Percentiles rank a stretch among this genome's conserved stretches.
phyloP scores from a whole-genome alignment of 2,329 filamentous ascomycete species.

The Zymoseptoria passerinii region DNA sequence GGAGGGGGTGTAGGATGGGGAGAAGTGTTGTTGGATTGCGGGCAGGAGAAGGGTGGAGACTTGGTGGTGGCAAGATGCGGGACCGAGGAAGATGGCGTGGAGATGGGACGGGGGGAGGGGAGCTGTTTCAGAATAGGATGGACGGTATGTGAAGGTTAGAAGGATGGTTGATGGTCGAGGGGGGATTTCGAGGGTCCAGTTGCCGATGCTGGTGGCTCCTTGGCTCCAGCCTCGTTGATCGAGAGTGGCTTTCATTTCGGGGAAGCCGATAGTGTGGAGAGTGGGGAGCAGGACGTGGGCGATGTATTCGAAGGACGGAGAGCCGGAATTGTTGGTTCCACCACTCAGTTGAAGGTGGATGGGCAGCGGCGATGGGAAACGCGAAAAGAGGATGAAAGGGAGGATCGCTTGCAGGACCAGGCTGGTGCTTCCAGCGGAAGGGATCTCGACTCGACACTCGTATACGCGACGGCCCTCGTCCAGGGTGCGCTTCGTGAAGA shows the following conservation, averaged over 20 bases:
- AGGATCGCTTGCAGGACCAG: constrained; percentile 53
- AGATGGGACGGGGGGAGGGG: constrained; percentile 10
- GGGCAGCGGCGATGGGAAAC: constrained; percentile 11
- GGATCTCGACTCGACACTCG: constrained; percentile 36
- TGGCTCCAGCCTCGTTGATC: constrained; percentile 47
- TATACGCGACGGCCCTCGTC: constrained; percentile 14
- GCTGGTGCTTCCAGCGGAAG: constrained; percentile 46
- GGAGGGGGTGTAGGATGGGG: not conserved
- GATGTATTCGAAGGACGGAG: constrained; percentile 50
- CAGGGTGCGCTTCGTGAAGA: constrained; percentile 13
- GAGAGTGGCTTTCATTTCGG: constrained; percentile 36
- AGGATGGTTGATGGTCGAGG: constrained; percentile 29
- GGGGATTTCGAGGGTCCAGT: constrained; percentile 42
- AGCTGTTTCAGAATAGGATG: constrained; percentile 15
- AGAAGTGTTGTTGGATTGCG: constrained; percentile 11
- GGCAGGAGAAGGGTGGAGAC: constrained; percentile 9
- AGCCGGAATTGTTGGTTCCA: constrained; percentile 50
- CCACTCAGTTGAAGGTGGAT: constrained; percentile 43
- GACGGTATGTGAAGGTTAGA: constrained; percentile 30
- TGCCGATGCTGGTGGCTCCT: constrained; percentile 40
- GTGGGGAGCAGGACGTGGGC: constrained; percentile 48
- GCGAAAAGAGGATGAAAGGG: constrained; percentile 46
- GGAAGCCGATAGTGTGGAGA: constrained; percentile 44
- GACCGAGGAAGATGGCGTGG: constrained; percentile 33
- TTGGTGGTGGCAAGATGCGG: constrained; percentile 26